These are phyloP conservation scores for Trametes maxima DNA, from an alignment of 768 basidiomycete genomes.

Conservation along the genomic window DNA sequence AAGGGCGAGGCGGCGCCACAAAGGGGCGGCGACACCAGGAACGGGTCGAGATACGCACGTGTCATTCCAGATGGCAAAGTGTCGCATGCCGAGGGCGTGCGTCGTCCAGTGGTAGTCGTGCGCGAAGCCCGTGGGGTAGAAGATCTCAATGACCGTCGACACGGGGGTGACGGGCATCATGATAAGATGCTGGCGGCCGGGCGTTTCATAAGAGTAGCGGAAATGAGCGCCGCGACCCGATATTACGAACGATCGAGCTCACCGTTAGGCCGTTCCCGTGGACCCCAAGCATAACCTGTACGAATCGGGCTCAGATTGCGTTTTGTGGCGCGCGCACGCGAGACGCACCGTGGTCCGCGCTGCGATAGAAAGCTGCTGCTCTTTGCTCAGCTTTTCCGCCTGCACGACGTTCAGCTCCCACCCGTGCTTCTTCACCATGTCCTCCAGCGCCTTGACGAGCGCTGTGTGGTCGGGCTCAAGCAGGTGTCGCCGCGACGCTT, in stretches of 20 bases:
- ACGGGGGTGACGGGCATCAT: conserved; percentile 77
- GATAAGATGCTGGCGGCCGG: conserved; percentile 55
- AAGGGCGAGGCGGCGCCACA: neutral
- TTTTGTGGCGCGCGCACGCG: neutral
- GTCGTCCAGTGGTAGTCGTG: conserved; percentile 89
- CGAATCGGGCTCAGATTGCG: conserved; percentile 12
- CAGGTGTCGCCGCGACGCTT: conserved; percentile 57
- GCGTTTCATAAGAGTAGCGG: neutral
- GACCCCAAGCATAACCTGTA: conserved; percentile 67
- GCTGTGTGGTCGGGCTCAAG: conserved; percentile 55
- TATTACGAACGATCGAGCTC: conserved; percentile 6
- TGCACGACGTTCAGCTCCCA: conserved; percentile 67
- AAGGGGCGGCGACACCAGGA: neutral
- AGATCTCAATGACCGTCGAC: conserved; percentile 86
- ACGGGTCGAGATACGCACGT: conserved; percentile 45
- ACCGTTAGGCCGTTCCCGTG: conserved; percentile 80
- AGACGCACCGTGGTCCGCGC: conserved; percentile 69
- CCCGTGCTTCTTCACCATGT: conserved; percentile 44
- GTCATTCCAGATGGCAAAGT: conserved; percentile 84
- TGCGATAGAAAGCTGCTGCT: conserved; percentile 69
- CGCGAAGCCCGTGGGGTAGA: conserved; percentile 79
- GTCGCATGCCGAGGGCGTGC: conserved; percentile 67
- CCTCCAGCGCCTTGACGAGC: conserved; percentile 54
- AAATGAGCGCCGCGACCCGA: neutral
- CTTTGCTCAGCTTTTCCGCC: conserved; percentile 69